These are phyloP conservation scores for Paraurostyla sp. DNA, from an alignment of 73 alveolate species.

Conservation along the genomic window DNA sequence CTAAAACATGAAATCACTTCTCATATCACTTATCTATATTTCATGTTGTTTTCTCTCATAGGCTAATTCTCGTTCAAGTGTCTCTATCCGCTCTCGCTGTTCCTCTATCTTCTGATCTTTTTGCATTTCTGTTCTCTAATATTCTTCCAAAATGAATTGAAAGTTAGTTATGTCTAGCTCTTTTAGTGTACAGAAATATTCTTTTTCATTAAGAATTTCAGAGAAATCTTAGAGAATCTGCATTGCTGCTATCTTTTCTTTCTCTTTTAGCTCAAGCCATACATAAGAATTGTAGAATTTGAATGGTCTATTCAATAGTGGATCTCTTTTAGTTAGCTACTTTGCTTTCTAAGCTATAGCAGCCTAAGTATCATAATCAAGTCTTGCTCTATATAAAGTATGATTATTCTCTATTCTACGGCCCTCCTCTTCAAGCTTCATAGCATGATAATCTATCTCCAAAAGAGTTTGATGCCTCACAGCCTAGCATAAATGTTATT, in stretches of 20 bases:
- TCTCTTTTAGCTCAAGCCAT: slow-evolving; percentile 32
- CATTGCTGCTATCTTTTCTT: slow-evolving; percentile 38
- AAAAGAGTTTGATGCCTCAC: slow-evolving; percentile 27
- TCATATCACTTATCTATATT: background rate
- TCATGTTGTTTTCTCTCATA: background rate
- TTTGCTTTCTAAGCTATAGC: slow-evolving; percentile 5
- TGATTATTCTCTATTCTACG: slow-evolving; percentile 2
- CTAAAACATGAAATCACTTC: background rate
- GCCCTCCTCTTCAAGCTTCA: slow-evolving; percentile 11
- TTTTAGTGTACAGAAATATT: background rate
- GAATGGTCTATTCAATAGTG: slow-evolving; percentile 29
- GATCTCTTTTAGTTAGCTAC: slow-evolving; percentile 19
- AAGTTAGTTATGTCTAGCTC: background rate
- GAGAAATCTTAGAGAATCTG: background rate
- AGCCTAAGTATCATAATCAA: background rate
- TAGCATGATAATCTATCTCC: background rate
- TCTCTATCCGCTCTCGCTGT: background rate
- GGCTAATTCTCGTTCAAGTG: background rate
- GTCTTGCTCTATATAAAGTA: background rate
- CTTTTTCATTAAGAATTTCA: slow-evolving; percentile 1
- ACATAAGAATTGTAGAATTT: slow-evolving; percentile 7
- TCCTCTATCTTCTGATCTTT: slow-evolving; percentile 15
- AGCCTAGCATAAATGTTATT: background rate
- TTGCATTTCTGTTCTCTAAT: background rate
- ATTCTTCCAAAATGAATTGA: background rate